Evolutionary conservation across 352 stramenopile species (phyloP), one percentile per base, ranked within the genome.

Genomic region (Saprolegnia parasitica): DNA sequence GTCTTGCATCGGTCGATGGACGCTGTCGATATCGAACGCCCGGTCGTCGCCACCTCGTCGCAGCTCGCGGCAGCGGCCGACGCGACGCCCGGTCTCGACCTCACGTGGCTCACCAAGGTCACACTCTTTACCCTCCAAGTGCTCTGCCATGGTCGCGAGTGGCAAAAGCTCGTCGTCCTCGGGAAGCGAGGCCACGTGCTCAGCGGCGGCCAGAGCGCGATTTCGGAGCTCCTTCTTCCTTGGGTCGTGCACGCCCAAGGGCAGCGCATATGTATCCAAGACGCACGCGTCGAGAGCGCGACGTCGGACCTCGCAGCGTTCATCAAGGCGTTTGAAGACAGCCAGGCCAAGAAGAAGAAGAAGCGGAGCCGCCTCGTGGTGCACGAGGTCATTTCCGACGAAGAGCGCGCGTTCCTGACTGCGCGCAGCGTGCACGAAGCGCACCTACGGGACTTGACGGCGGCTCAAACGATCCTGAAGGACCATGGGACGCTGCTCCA

Each of bases 281-380:
- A 74, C 24, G 35, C 24, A 10, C 45, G 72, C 6, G 54, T 94
- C 15, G 67, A 71, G 52, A 54, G 47, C 2, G 73, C 75, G 1
- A 67, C 84, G 56, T 24, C 61, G 0, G 71, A 86, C 1, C 21
- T 88, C 5, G 71, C 10, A 0, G 42, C 65, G 6, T 89, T 78
- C 50, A 52, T 88, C 35, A 75, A 71, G n/a, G 71, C 63, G 4
- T 90, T 90, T 49, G 71, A 81, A 1, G 86, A 89, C 39, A 68
- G 76, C 24, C 78, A 90, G 68, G 74, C 79, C 1, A 92, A 88
- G 66, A 88, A 87, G 70, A 93, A 93, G 55, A 93, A 93, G 72
- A 94, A 91, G 55, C 91, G 89, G 54, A 90, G 84, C 0, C 78
- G 83, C 1, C 72, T 94, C 0, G 84, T 94, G 1, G 80, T 92